Base-by-base conservation (phyloP, 345 rosid genomes). In the Citrus glauca region DNA sequence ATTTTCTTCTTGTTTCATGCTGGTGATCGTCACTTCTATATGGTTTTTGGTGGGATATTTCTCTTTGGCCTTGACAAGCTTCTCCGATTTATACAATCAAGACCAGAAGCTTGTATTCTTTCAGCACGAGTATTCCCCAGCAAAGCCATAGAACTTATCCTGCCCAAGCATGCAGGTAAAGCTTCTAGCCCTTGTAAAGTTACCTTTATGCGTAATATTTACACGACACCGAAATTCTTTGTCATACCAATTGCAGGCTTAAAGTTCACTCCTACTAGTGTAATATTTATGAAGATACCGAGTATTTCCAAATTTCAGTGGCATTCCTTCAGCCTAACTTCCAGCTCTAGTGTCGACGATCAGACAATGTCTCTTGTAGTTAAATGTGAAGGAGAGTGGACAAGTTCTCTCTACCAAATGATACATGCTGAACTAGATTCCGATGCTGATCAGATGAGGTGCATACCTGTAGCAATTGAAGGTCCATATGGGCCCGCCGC, bases 401-500 rank as follows among this genome's bases (percentile, higher is more conserved):
- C 94, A 77, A 75, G 78, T 45, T 82, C 89, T 81, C 83, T 94
- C 73, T 85, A 89, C 37, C 81, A 86, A 61, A 84, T 76, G 85
- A 74, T 93, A 71, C 85, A 81, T 63, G 84, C 82, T 56, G 81
- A 87, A 73, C 66, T 84, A 4, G 81, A 79, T 33, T 84, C 88
- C 4, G 69, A 79, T 68, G 72, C 81, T 42, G 80, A 84, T 14
- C 53, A 66, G n/a, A 81, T 81, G 81, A 82, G 69, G 66, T 84
- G 84, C 86, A 78, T 89, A 37, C 82, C 82, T 22, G n/a, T 85
- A 32, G 82, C 89, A 69, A 82, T 90, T 24, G 97, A 94, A 88
- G 98, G 98, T 72, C 97, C 97, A 69, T 92, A 94, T 82, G 98
- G 97, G 79, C 96, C 96, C 72, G 60, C 89, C 71, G 81, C 94